These are phyloP conservation scores for Suillus discolor DNA, from an alignment of 768 basidiomycete genomes.

Conservation along the genomic window DNA sequence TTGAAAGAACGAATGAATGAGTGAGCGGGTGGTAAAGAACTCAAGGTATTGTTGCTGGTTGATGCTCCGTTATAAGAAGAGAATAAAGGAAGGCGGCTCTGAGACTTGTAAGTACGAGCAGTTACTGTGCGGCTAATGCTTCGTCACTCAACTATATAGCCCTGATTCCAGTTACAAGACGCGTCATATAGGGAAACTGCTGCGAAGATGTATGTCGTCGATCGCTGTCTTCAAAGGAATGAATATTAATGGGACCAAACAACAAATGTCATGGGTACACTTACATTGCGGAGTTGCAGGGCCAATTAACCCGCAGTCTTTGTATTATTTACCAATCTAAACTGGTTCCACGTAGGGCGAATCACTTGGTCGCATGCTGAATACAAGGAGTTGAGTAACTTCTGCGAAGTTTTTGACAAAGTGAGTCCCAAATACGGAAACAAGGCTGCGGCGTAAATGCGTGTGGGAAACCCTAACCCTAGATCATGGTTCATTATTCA, in stretches of 20 bases:
- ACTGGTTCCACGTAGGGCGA: not conserved
- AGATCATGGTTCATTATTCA: slow-evolving; percentile 1
- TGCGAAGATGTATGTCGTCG: not conserved
- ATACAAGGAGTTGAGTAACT: slow-evolving; percentile 14
- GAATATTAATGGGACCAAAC: slow-evolving; percentile 7
- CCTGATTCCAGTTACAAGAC: slow-evolving; percentile 4
- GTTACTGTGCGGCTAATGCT: not conserved
- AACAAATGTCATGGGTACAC: slow-evolving; percentile 15
- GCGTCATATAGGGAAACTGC: slow-evolving; percentile 20
- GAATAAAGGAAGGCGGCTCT: not conserved
- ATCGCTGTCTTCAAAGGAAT: slow-evolving; percentile 3
- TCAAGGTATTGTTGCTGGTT: not conserved
- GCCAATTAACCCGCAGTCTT: slow-evolving; percentile 9
- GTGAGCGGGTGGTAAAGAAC: not conserved
- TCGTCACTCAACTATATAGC: not conserved
- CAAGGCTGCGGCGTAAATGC: slow-evolving; percentile 20
- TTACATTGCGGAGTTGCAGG: not conserved
- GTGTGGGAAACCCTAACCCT: slow-evolving; percentile 16
- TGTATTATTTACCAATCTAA: slow-evolving; percentile 15
- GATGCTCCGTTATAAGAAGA: slow-evolving; percentile 5
- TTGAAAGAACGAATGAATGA: not conserved
- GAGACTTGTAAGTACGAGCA: slow-evolving; percentile 16
- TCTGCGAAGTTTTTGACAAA: slow-evolving; percentile 19
- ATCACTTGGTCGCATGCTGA: not conserved
- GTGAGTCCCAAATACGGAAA: slow-evolving; percentile 32